Percentiles rank a stretch among this genome's conserved stretches.
Conservation (phyloP, 805 yeast species). For the Candida coquimbonensis region DNA sequence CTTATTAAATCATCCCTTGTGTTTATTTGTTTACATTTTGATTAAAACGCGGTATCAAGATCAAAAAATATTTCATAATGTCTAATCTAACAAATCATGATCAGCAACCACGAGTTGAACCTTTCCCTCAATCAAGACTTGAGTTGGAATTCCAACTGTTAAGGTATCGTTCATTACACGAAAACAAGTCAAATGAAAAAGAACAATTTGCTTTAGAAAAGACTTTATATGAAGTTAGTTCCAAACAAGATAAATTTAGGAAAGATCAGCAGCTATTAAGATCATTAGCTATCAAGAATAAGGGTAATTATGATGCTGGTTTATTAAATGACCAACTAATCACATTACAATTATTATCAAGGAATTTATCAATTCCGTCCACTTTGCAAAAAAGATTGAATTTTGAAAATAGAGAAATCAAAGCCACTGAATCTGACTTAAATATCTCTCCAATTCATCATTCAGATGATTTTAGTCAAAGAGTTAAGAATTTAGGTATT, state of each 20-base stretch:
- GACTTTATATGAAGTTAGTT: conserved; percentile 32
- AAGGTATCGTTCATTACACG: conserved; percentile 15
- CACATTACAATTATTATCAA: conserved; percentile 57
- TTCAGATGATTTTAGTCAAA: conserved; percentile 24
- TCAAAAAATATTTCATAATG: too few species aligned
- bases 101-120: background rate
- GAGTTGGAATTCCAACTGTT: conserved; percentile 14
- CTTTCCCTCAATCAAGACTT: conserved; percentile 7
- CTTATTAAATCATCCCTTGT: too few species aligned
- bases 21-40: too few species aligned
- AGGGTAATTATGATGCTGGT: conserved; percentile 34
- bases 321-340: conserved; percentile 52
- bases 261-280: conserved; percentile 26
- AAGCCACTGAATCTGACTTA: background rate
- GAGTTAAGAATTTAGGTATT: conserved; percentile 25
- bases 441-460: conserved; percentile 20
- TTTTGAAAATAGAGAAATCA: conserved; percentile 7
- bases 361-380: conserved; percentile 59
- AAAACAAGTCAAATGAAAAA: conserved; percentile 5
- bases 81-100: too few species aligned
- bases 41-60: too few species aligned
- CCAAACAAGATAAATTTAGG: conserved; percentile 32
- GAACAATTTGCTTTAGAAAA: conserved; percentile 41
- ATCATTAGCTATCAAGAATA: conserved; percentile 7
- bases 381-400: conserved; percentile 35